phyloP scores from a whole-genome alignment of 306 rosid species.

The Vicia villosa region DNA sequence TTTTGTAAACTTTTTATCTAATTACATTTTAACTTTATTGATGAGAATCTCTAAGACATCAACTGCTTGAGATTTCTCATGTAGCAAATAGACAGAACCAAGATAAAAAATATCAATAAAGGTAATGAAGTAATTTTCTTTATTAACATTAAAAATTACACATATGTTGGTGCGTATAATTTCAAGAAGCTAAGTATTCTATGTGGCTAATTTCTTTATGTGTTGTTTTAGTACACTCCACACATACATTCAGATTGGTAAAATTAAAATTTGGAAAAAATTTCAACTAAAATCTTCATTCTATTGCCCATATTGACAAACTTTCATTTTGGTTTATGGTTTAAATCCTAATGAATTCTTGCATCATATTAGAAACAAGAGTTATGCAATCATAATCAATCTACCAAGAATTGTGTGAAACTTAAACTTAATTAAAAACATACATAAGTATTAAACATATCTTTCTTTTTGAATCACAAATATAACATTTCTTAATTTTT shows the following conservation, averaged over 20 bases:
- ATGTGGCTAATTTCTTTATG: neutral
- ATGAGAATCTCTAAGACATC: neutral
- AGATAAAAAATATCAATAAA: neutral
- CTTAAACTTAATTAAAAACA: neutral
- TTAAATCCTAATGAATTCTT: neutral
- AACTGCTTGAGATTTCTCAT: too few species aligned
- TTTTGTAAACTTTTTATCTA: too few species aligned
- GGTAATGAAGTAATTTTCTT: neutral
- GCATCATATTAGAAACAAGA: neutral
- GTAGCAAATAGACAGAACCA: too few species aligned
- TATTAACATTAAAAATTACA: too few species aligned
- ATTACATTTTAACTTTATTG: neutral
- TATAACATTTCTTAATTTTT: neutral
- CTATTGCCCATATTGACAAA: too few species aligned
- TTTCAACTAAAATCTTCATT: too few species aligned
- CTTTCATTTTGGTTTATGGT: neutral
- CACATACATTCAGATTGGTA: neutral
- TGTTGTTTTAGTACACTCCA: neutral
- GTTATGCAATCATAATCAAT: neutral
- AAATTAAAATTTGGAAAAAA: too few species aligned
- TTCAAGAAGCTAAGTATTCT: neutral
- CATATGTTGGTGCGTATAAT: neutral
- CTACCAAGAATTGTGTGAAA: neutral
- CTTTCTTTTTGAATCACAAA: neutral
- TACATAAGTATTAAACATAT: neutral